Percentiles rank a stretch among this genome's conserved stretches.
Conservation (phyloP, 225 moss, liverwort and hornwort genomes). For the Pseudisothecium myosuroides region DNA sequence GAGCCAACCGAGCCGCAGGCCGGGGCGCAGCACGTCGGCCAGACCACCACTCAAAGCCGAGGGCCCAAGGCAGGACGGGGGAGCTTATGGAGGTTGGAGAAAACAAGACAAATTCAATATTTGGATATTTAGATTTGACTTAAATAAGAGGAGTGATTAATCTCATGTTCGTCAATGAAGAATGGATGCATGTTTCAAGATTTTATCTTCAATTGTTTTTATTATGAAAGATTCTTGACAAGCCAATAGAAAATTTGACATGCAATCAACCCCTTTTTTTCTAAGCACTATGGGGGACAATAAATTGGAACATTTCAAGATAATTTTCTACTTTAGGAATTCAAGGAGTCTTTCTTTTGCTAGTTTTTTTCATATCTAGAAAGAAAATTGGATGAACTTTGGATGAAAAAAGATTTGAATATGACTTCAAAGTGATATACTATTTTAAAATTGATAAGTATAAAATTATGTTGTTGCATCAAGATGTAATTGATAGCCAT, state of each 20-base stretch:
- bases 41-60: too few species aligned
- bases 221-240: background rate
- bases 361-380: background rate
- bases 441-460: background rate
- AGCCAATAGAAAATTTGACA: background rate
- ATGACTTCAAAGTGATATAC: background rate
- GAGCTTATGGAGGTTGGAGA: too few species aligned
- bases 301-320: background rate
- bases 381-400: background rate
- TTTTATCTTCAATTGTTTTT: too few species aligned
- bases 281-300: fast-evolving
- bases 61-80: too few species aligned
- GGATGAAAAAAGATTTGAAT: background rate
- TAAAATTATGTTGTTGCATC: background rate
- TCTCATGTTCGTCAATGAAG: too few species aligned
- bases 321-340: background rate
- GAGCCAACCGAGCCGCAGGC: too few species aligned
- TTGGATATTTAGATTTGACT: too few species aligned
- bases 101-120: too few species aligned
- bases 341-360: background rate
- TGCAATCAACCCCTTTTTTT: background rate
- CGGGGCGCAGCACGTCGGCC: too few species aligned
- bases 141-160: too few species aligned
- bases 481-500: background rate
- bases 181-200: too few species aligned